Evolutionary conservation across 78 protist species (phyloP).

Genomic region (Guillardia theta): DNA sequence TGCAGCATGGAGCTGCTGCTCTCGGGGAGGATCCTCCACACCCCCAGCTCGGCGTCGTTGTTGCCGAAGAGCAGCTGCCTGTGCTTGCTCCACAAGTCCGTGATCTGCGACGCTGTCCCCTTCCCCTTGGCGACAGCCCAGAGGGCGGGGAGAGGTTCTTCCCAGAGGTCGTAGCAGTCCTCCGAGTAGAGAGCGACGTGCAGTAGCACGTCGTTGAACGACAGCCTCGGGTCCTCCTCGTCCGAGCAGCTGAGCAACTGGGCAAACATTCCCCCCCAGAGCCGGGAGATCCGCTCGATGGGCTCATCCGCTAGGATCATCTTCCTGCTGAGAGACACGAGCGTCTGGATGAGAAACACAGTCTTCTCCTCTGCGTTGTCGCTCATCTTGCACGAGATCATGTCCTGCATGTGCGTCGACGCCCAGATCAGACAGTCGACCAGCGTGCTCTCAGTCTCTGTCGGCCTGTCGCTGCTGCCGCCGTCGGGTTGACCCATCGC

Average conservation of each 20-base stretch:
- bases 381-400: background rate
- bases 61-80: background rate
- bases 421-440: background rate
- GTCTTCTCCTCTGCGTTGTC: background rate
- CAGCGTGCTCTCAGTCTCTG: background rate
- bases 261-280: slow-evolving; percentile 27
- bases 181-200: background rate
- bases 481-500: background rate
- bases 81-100: background rate
- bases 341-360: background rate
- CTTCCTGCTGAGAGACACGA: background rate
- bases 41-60: background rate
- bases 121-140: background rate
- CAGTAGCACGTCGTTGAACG: background rate
- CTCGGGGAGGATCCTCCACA: no score
- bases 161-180: background rate
- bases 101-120: slow-evolving; percentile 1
- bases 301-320: background rate
- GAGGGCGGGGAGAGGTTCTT: background rate
- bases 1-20: background rate
- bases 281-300: background rate
- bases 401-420: slow-evolving; percentile 31
- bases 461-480: background rate
- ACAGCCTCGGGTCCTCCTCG: background rate
- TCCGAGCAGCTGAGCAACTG: background rate